Base-by-base conservation (phyloP, 1,284 basidiomycete genomes). In the Tilletiaria anomala region DNA sequence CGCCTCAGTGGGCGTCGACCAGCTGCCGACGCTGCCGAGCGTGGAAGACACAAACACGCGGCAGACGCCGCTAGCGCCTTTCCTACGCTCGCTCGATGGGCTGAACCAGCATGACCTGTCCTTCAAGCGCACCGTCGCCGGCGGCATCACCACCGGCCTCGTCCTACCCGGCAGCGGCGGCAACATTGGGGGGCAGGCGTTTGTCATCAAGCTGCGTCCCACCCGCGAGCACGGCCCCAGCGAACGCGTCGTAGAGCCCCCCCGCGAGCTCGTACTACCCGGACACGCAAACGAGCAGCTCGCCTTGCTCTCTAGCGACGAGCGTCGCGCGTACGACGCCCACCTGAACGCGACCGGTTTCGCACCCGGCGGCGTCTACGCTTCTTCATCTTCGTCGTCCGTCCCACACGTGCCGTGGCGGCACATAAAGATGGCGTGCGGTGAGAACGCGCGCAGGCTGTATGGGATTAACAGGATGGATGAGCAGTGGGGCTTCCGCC, bases 111-210 rank as follows among this genome's bases (percentile, higher is more conserved):
- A 78, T 50, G 76, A 78, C 50, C 71, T 75, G 24, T 70, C 71
- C 4, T 78, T 76, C 62, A 66, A 51, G 2, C 68, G 77, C 6
- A 73, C 76, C 3, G 72, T 79, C 34, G 68, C 78, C 14, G 79
- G 79, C 17, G 78, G 78, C 5, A 74, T 83, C 15, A 83, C 82
- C 0, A 79, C 80, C 2, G 73, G 79, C 1, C 72, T 83, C 38
- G 69, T 79, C 12, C 69, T 79, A 1, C 78, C 77, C 0, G 77
- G 78, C 6, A 75, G 73, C 35, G 72, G 65, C 14, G 77, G 78
- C 68, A 72, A 73, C 23, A 78, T 82, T 36, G 79, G 79, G 47
- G 72, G 80, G 0, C 78, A 83, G 58, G 77, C 78, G 0, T 80
- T 78, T 54, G 69, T 78, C 39, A 72, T 82, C 50, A 83, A 83